Evolutionary conservation across 1,139 yeast species (phyloP).

Genomic region (Nakaseomyces nivariensis): DNA sequence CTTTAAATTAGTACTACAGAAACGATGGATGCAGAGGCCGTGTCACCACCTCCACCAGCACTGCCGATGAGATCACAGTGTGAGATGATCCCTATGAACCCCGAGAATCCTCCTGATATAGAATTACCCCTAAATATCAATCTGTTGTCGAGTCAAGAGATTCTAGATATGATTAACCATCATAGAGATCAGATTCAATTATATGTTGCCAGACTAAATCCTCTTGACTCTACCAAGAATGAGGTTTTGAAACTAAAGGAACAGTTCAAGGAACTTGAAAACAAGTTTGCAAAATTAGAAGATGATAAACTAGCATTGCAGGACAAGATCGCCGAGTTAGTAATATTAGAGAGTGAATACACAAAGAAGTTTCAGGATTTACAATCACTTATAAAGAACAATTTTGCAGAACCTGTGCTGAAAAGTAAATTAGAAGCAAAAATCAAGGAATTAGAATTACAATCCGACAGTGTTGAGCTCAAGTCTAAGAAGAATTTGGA

Average conservation of each 20-base stretch:
- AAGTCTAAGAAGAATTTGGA: slow-evolving; percentile 6
- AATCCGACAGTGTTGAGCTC: slow-evolving; percentile 11
- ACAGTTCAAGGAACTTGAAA: slow-evolving; percentile 11
- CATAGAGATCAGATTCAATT: slow-evolving; percentile 14
- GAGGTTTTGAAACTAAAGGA: slow-evolving; percentile 8
- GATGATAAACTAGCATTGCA: slow-evolving; percentile 9
- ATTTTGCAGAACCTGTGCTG: slow-evolving; percentile 19
- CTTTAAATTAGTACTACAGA: too few species aligned
- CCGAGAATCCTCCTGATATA: neutral
- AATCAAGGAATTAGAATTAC: slow-evolving; percentile 13
- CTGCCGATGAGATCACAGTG: neutral
- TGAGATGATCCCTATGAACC: neutral
- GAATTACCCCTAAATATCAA: slow-evolving; percentile 20
- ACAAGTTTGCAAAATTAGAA: slow-evolving; percentile 14
- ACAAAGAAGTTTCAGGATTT: slow-evolving; percentile 22
- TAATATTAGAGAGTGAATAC: slow-evolving; percentile 19
- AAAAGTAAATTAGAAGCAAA: slow-evolving; percentile 12
- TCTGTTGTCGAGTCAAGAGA: slow-evolving; percentile 18
- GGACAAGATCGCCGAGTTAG: slow-evolving; percentile 12
- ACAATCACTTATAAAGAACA: slow-evolving; percentile 11
- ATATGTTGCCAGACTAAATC: slow-evolving; percentile 19
- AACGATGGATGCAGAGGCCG: neutral
- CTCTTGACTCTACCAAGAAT: slow-evolving; percentile 9
- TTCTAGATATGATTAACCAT: slow-evolving; percentile 14
- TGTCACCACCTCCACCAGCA: neutral